A percentile compares a stretch with the other conserved stretches of the same genome.
Evolutionary conservation across 495 filamentous ascomycete species (phyloP).

Genomic region (Neurospora sp.): DNA sequence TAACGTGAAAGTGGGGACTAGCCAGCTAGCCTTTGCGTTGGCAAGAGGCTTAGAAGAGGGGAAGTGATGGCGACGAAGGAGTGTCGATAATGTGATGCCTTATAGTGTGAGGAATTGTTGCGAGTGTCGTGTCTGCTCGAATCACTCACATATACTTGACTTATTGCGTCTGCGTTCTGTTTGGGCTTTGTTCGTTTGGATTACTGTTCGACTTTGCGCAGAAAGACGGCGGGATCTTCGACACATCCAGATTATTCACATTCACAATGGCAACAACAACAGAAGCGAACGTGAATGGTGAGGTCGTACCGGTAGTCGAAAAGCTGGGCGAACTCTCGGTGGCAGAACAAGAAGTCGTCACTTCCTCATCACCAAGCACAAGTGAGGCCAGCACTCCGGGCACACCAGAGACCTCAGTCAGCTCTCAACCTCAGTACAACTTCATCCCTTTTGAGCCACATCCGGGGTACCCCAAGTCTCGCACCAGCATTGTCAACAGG

Average conservation of each 20-base stretch:
- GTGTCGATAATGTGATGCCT: background rate
- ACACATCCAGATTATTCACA: background rate
- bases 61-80: background rate
- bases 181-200: background rate
- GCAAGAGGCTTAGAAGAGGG: background rate
- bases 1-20: background rate
- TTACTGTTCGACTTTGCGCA: background rate
- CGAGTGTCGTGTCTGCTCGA: background rate
- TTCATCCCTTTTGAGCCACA: background rate
- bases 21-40: no score
- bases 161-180: background rate
- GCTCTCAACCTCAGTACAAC: background rate
- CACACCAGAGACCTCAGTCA: background rate
- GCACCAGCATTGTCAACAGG: constrained; percentile 31
- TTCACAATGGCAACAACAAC: background rate
- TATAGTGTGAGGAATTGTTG: background rate
- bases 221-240: background rate
- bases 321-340: constrained; percentile 3
- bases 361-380: background rate
- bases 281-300: background rate
- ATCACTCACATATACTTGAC: background rate
- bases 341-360: background rate
- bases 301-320: background rate
- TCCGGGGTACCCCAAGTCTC: constrained; percentile 15
- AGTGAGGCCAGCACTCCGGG: background rate